Percentiles rank a stretch among this genome's conserved stretches.
phyloP scores from a whole-genome alignment of 1,284 basidiomycete genomes.

The Moesziomyces aphidis region DNA sequence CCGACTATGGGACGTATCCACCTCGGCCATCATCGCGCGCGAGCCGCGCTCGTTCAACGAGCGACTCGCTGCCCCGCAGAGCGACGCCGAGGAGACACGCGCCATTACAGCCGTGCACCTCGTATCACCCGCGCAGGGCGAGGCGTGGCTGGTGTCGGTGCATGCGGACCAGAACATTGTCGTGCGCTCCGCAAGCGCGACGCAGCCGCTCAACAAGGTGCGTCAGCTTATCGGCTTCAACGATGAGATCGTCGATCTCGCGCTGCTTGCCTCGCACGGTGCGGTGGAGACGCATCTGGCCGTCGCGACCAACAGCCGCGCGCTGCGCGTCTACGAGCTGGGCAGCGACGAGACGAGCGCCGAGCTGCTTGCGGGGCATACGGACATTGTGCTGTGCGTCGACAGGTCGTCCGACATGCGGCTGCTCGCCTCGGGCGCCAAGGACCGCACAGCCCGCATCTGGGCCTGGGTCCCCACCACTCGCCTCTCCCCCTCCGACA shows the following conservation, averaged over 20 bases:
- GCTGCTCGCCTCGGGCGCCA: constrained; percentile 89
- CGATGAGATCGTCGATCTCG: constrained; percentile 94
- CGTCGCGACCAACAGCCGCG: constrained; percentile 92
- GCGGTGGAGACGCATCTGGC: constrained; percentile 80
- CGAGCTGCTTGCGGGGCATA: constrained; percentile 72
- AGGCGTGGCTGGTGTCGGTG: constrained; percentile 74
- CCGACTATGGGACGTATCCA: constrained; percentile 53
- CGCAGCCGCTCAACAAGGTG: constrained; percentile 71
- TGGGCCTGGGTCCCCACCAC: constrained; percentile 73
- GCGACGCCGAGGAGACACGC: constrained; percentile 52
- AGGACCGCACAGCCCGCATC: constrained; percentile 87
- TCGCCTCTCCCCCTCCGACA: background rate
- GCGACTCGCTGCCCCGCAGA: constrained; percentile 7
- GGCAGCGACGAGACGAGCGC: constrained; percentile 46
- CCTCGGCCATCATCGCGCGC: constrained; percentile 32
- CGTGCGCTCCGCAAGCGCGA: constrained; percentile 73
- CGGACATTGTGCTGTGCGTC: constrained; percentile 89
- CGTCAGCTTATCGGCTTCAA: constrained; percentile 93
- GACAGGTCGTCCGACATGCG: constrained; percentile 77
- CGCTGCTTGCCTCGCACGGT: constrained; percentile 38
- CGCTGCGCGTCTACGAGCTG: constrained; percentile 84
- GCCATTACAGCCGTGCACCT: constrained; percentile 59
- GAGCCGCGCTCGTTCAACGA: constrained; percentile 38
- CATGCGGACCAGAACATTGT: constrained; percentile 98
- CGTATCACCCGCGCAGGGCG: constrained; percentile 1